Evolutionary conservation across 345 rosid species (phyloP).

Genomic region (Mercurialis annua): DNA sequence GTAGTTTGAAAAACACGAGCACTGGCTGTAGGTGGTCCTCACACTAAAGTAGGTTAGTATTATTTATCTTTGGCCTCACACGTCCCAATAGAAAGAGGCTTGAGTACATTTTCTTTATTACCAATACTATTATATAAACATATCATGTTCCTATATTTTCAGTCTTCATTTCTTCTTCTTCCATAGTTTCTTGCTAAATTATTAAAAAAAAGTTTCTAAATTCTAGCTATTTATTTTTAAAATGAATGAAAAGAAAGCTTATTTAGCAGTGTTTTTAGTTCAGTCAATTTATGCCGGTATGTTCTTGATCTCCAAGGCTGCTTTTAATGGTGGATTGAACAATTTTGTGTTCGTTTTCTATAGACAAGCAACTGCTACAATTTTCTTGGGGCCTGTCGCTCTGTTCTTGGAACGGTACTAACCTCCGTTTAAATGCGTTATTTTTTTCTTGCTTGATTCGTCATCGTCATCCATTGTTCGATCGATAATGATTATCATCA

Average conservation of each 20-base stretch:
- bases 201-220: neutral
- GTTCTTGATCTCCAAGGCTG: conserved; percentile 94
- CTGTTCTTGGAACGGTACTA: conserved; percentile 64
- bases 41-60: neutral
- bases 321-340: conserved; percentile 83
- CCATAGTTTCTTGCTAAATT: too few species aligned
- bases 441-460: neutral
- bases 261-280: conserved; percentile 43
- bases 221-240: neutral
- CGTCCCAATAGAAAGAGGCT: neutral
- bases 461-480: neutral
- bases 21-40: conserved; percentile 12
- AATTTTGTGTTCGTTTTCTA: conserved; percentile 77
- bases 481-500: neutral
- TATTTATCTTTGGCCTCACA: conserved; percentile 3
- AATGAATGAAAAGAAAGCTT: conserved; percentile 59
- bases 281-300: conserved; percentile 77
- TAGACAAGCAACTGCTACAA: conserved; percentile 74
- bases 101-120: neutral
- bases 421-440: neutral
- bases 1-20: neutral
- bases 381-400: conserved; percentile 71
- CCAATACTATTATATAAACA: conserved; percentile 8
- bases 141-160: neutral
- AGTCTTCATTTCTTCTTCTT: too few species aligned